Evolutionary conservation across 164 flowering plant species (phyloP).

Genomic region (Dillenia suffruticosa): DNA sequence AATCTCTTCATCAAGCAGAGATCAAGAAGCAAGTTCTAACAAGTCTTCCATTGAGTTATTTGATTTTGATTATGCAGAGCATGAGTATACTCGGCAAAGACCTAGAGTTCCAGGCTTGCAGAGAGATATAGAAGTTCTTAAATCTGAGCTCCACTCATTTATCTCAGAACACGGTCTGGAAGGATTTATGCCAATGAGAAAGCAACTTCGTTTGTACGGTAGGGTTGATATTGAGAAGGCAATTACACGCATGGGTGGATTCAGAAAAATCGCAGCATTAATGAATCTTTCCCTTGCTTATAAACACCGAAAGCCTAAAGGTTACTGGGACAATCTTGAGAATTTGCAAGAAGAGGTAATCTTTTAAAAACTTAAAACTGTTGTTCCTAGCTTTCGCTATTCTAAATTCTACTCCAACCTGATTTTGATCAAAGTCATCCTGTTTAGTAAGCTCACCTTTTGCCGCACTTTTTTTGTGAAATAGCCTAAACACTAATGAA

Average conservation of each 20-base stretch:
- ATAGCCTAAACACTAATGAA: no score
- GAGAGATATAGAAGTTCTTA: slow-evolving; percentile 73
- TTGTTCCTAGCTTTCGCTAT: no score
- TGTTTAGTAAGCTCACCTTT: no score
- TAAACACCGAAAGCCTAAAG: slow-evolving; percentile 90
- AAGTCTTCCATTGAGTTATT: slow-evolving; percentile 12
- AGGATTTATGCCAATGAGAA: slow-evolving; percentile 99
- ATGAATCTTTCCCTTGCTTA: slow-evolving; percentile 94
- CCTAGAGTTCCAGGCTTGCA: slow-evolving; percentile 90
- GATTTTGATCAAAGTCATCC: no score
- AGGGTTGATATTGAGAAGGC: slow-evolving; percentile 96
- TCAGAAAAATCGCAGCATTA: slow-evolving; percentile 68
- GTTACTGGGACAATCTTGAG: slow-evolving; percentile 90
- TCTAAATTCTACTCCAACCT: no score
- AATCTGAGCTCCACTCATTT: slow-evolving; percentile 65
- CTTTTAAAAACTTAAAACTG: not conserved
- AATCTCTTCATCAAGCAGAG: slow-evolving; percentile 13
- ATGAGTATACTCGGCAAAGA: slow-evolving; percentile 28
- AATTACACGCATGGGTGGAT: slow-evolving; percentile 91
- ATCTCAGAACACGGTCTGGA: slow-evolving; percentile 80
- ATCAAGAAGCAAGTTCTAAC: slow-evolving; percentile 3
- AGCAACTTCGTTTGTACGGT: slow-evolving; percentile 80
- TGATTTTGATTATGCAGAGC: slow-evolving; percentile 10
- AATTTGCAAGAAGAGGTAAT: slow-evolving; percentile 83
- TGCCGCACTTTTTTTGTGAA: no score